These are phyloP conservation scores for Lipomyces chichibuensis DNA, from an alignment of 805 yeast species.

Conservation along the genomic window DNA sequence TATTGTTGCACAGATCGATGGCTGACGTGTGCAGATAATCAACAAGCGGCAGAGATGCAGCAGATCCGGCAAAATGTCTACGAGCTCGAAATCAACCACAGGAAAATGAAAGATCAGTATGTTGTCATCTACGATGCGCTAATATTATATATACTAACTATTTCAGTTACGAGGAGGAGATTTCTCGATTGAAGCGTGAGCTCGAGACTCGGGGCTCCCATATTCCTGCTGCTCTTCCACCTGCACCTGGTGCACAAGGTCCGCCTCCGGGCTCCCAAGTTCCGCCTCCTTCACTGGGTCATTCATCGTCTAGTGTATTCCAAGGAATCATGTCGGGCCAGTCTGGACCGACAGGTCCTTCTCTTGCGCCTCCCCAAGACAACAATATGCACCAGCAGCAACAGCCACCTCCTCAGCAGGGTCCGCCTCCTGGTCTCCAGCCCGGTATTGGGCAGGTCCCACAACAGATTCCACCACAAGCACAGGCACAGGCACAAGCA, in stretches of 20 bases:
- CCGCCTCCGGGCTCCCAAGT: slow-evolving; percentile 13
- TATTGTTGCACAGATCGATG: neutral
- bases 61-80: slow-evolving; percentile 92
- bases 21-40: slow-evolving; percentile 53
- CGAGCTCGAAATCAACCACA: slow-evolving; percentile 91
- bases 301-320: slow-evolving; percentile 41
- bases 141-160: slow-evolving; percentile 2
- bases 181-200: slow-evolving; percentile 79
- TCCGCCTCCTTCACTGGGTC: slow-evolving; percentile 40
- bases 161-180: slow-evolving; percentile 78
- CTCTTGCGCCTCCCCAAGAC: slow-evolving; percentile 39
- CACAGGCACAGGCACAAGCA: slow-evolving; percentile 29
- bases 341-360: slow-evolving; percentile 37
- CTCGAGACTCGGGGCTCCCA: slow-evolving; percentile 78
- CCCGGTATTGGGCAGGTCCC: slow-evolving; percentile 26
- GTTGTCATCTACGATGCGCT: neutral
- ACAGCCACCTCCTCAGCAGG: slow-evolving; percentile 37
- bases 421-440: slow-evolving; percentile 11
- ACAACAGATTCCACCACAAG: slow-evolving; percentile 20
- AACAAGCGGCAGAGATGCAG: slow-evolving; percentile 90
- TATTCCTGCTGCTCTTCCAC: slow-evolving; percentile 49
- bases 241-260: slow-evolving; percentile 42
- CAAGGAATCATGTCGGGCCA: slow-evolving; percentile 45
- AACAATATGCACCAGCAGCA: slow-evolving; percentile 38
- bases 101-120: slow-evolving; percentile 85